Percentiles rank a stretch among this genome's conserved stretches.
These are phyloP conservation scores for Candida nanaspora DNA, from an alignment of 805 yeast genomes.

Conservation along the genomic window DNA sequence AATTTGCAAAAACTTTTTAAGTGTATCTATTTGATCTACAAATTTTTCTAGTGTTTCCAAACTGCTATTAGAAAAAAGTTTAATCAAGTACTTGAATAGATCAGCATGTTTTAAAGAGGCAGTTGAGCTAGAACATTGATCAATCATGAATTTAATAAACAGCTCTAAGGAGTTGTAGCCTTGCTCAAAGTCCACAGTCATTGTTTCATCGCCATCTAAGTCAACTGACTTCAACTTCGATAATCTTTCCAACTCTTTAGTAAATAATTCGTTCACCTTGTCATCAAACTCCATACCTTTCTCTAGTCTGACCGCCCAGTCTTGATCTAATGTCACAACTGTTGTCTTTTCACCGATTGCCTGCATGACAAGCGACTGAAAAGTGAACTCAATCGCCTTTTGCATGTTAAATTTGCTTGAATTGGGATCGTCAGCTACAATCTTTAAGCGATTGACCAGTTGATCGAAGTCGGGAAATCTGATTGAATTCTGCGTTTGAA, in stretches of 20 bases:
- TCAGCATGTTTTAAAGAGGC: too few relatives aligned
- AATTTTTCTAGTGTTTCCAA: conserved; percentile 9
- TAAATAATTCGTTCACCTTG: conserved; percentile 31
- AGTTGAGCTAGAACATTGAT: too few relatives aligned
- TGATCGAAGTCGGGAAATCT: conserved; percentile 50
- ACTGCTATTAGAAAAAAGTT: conserved; percentile 18
- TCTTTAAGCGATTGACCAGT: conserved; percentile 26
- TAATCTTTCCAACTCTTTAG: conserved; percentile 10
- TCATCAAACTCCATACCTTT: conserved; percentile 62
- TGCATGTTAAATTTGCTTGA: conserved; percentile 13
- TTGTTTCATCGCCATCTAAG: conserved; percentile 6
- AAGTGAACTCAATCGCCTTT: conserved; percentile 43
- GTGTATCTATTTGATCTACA: conserved; percentile 6
- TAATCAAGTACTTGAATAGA: conserved; percentile 7
- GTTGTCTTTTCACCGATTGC: conserved; percentile 51
- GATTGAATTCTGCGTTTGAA: conserved; percentile 15
- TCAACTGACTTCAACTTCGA: conserved; percentile 2
- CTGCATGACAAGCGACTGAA: conserved; percentile 59
- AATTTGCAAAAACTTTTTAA: conserved; percentile 10
- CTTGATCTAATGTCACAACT: conserved; percentile 59
- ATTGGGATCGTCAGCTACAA: conserved; percentile 12
- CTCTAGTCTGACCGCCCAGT: conserved; percentile 65
- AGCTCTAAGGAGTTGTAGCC: conserved; percentile 9
- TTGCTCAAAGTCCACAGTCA: conserved; percentile 3
- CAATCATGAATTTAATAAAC: conserved; percentile 28